Percentiles rank a stretch among this genome's conserved stretches.
Evolutionary conservation across 768 basidiomycete genomes (phyloP).

Genomic region (Boletellus ananiceps): DNA sequence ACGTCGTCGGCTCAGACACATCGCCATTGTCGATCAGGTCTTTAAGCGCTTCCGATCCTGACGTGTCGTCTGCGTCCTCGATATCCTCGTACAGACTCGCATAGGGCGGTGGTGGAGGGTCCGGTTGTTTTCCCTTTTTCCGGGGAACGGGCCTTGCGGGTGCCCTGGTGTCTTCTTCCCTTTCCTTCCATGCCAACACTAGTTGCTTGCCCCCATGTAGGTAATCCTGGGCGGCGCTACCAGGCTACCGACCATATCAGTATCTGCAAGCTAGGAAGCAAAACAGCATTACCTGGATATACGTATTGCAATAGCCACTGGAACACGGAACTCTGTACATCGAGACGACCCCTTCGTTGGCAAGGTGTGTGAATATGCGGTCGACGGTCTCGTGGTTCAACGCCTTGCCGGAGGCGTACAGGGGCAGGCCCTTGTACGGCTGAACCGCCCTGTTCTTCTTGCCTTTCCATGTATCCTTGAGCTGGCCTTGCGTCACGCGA

Average conservation of each 20-base stretch:
- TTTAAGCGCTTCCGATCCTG: conserved; percentile 14
- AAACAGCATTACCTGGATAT: conserved; percentile 42
- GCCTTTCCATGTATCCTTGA: conserved; percentile 64
- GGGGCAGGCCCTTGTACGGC: conserved; percentile 42
- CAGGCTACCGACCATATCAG: conserved; percentile 13
- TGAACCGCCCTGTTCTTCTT: conserved; percentile 42
- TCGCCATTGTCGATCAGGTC: conserved; percentile 7
- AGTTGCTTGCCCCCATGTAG: conserved; percentile 15
- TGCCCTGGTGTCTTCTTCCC: conserved; percentile 8
- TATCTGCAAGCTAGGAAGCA: not conserved
- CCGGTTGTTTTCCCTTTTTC: conserved; percentile 22
- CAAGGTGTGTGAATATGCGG: conserved; percentile 56
- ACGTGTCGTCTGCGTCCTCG: conserved; percentile 23
- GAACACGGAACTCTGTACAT: conserved; percentile 45
- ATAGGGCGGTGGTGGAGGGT: conserved; percentile 1
- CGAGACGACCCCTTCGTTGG: conserved; percentile 45
- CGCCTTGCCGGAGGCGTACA: conserved; percentile 52
- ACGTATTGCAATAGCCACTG: conserved; percentile 47
- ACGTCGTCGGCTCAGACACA: conserved; percentile 3
- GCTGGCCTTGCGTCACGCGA: conserved; percentile 55
- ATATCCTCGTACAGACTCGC: conserved; percentile 27
- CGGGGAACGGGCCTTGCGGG: conserved; percentile 6
- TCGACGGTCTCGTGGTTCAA: conserved; percentile 55
- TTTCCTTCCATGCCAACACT: conserved; percentile 27
- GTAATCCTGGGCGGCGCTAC: conserved; percentile 20